These are phyloP conservation scores for Didymosphaeria variabile DNA, from an alignment of 2,329 filamentous ascomycete genomes.

Conservation along the genomic window DNA sequence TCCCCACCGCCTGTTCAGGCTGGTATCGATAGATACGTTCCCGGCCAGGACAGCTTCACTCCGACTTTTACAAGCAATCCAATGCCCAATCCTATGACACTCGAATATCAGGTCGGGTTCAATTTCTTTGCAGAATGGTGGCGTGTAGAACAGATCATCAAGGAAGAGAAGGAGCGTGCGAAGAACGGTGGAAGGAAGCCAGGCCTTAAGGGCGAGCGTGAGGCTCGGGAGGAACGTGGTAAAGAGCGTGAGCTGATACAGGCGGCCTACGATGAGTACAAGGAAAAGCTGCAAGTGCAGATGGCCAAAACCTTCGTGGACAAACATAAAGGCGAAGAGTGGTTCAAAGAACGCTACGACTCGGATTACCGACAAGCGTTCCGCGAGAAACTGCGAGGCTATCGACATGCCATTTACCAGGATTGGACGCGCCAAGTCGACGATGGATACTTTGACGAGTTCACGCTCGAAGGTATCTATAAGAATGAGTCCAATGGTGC, in stretches of 20 bases:
- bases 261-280: constrained; percentile 71
- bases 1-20: constrained; percentile 68
- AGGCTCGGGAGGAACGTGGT: constrained; percentile 76
- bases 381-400: constrained; percentile 78
- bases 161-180: constrained; percentile 78
- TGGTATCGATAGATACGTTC: constrained; percentile 86
- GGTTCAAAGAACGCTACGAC: constrained; percentile 96
- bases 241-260: constrained; percentile 83
- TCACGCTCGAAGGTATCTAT: constrained; percentile 90
- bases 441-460: constrained; percentile 88
- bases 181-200: constrained; percentile 74
- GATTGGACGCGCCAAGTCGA: constrained; percentile 93
- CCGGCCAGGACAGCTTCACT: constrained; percentile 70
- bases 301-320: constrained; percentile 92
- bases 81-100: constrained; percentile 73
- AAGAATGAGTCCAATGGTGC: constrained; percentile 91
- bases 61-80: constrained; percentile 68
- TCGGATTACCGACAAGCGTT: constrained; percentile 81
- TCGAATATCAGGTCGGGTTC: constrained; percentile 84
- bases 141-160: constrained; percentile 82
- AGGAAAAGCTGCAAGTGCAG: constrained; percentile 70
- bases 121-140: constrained; percentile 90
- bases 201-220: constrained; percentile 70
- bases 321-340: constrained; percentile 94
- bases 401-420: constrained; percentile 78